Base-by-base conservation (phyloP, 73 alveolate genomes). In the Vitrella brassicaformis region DNA sequence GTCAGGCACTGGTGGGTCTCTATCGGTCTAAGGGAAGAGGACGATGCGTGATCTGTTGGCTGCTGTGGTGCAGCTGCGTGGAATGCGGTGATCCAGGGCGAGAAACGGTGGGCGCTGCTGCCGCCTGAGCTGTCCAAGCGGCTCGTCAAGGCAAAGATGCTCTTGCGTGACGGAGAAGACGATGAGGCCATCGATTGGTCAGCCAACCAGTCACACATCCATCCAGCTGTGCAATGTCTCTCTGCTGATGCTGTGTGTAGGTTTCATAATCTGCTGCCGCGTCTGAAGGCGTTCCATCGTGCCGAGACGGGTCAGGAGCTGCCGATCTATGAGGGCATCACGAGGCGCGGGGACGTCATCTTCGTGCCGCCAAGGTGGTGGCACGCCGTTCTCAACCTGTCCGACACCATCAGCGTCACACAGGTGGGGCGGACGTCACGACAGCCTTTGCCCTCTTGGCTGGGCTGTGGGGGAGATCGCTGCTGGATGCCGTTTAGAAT, bases 321-420 rank as follows among this genome's bases (percentile, higher is more conserved):
- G 26, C 30, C 39, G 32, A 74, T 74, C 56, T 65, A 69, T 26
- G 89, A 81, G 78, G 80, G 87, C 28, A 84, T 81, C 27, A 70
- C 80, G 64, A 25, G 78, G 27, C 93, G 89, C 22, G 93, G 93
- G 1, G 93, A 86, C 73, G 68, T 85, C 31, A 73, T 82, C 27
- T 86, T 68, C 71, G 86, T 86, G 10, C 93, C 93, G 0, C 89
- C 89, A 0, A 31, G 75, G 31, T 86, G 93, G 93, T 86, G 93
- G 93, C 93, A 86, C 73, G 89, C 88, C 0, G 93, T 86, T 28
- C 70, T 86, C 30, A 86, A 86, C 64, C 76, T 86, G 0, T 87
- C 81, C 71, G 81, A 86, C 39, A 82, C 93, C 1, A 72, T 86
- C 10, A 89, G 89, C 10, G 69, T 81, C 39, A 86, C 93, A 7